Evolutionary conservation across 2,329 filamentous ascomycete genomes (phyloP).

Genomic region (Phoma sp.): DNA sequence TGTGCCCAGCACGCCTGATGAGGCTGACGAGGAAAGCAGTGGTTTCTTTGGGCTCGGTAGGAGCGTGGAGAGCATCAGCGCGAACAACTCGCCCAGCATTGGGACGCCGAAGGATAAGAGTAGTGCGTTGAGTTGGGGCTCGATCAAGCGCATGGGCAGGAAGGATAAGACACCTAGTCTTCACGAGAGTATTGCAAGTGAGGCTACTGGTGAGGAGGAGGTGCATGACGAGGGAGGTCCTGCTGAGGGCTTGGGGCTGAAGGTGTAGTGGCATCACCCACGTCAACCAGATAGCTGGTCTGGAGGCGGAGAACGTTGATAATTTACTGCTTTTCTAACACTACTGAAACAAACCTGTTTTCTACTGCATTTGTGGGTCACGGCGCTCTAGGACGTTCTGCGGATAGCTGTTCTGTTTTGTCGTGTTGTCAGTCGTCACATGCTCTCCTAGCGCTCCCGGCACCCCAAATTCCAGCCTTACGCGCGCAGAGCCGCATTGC

Average conservation of each 20-base stretch:
- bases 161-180: slow-evolving; percentile 55
- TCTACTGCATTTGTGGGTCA: no score
- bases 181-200: slow-evolving; percentile 54
- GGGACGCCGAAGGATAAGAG: slow-evolving; percentile 47
- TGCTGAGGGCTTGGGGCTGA: slow-evolving; percentile 19
- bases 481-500: slow-evolving; percentile 19
- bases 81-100: slow-evolving; percentile 44
- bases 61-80: slow-evolving; percentile 35
- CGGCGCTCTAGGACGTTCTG: no score
- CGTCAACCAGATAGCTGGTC: no score
- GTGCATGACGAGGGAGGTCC: slow-evolving; percentile 37
- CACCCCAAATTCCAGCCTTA: slow-evolving; percentile 25
- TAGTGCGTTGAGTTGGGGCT: slow-evolving; percentile 53
- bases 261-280: slow-evolving; percentile 13
- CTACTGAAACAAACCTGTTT: no score
- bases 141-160: slow-evolving; percentile 52
- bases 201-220: slow-evolving; percentile 47
- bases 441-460: background rate
- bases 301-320: no score
- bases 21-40: slow-evolving; percentile 47
- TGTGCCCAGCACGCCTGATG: slow-evolving; percentile 45
- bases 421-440: no score
- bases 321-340: no score
- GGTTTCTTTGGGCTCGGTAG: slow-evolving; percentile 31
- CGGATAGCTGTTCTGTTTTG: no score